Conservation (phyloP, 805 yeast genomes). For the Yarrowia sp. region DNA sequence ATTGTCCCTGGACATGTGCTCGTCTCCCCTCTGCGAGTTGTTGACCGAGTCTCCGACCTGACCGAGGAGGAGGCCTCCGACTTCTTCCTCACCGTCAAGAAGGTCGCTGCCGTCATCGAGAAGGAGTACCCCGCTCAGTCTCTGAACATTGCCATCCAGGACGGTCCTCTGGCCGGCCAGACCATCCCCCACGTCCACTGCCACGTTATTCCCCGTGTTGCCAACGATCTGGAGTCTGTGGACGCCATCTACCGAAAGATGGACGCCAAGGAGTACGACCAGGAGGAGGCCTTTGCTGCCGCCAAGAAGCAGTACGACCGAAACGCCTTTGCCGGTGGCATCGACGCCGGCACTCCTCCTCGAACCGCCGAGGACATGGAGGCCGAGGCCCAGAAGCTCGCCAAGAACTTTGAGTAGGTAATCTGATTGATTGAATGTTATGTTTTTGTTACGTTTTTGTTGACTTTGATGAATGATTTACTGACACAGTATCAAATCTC, state of each 20-base stretch:
- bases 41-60: constrained; percentile 71
- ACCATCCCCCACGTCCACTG: constrained; percentile 95
- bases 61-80: constrained; percentile 73
- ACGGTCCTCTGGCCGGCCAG: constrained; percentile 96
- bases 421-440: background rate
- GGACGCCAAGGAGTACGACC: constrained; percentile 62
- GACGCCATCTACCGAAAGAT: constrained; percentile 76
- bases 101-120: constrained; percentile 71
- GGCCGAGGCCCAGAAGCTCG: constrained; percentile 68
- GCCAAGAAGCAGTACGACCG: constrained; percentile 43
- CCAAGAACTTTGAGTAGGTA: constrained; percentile 43
- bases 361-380: constrained; percentile 72
- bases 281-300: constrained; percentile 50
- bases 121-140: constrained; percentile 78
- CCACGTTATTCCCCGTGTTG: constrained; percentile 84
- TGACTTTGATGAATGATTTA: background rate
- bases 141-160: constrained; percentile 90
- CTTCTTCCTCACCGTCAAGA: constrained; percentile 76
- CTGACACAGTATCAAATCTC: constrained; percentile 23
- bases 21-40: constrained; percentile 80
- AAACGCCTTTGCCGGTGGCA: constrained; percentile 31
- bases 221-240: constrained; percentile 64
- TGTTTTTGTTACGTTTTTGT: background rate
- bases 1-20: constrained; percentile 93
- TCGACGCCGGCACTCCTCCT: constrained; percentile 53